phyloP scores from a whole-genome alignment of 352 stramenopile genomes.

The Globisporangium nunn region DNA sequence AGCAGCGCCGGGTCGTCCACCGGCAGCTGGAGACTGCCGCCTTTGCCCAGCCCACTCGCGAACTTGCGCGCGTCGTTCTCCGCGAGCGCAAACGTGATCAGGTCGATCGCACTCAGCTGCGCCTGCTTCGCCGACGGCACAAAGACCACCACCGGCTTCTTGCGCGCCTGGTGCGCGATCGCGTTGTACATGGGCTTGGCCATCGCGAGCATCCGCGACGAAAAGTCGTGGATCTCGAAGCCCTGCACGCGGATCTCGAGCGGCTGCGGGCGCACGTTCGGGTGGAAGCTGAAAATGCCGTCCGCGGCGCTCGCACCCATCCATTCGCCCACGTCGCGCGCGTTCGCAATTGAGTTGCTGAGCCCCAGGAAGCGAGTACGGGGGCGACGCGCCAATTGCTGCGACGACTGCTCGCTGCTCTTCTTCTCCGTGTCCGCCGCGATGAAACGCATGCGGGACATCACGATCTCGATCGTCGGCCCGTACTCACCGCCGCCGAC shows the following conservation, averaged over 20 bases:
- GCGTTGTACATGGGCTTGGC: slow-evolving; percentile 97
- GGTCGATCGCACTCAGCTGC: slow-evolving; percentile 97
- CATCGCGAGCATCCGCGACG: slow-evolving; percentile 96
- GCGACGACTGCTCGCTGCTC: slow-evolving; percentile 20
- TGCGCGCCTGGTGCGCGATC: slow-evolving; percentile 77
- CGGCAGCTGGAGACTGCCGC: slow-evolving; percentile 29
- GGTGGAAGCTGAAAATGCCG: slow-evolving; percentile 91
- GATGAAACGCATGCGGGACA: slow-evolving; percentile 98
- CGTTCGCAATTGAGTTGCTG: slow-evolving; percentile 96
- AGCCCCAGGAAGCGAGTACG: slow-evolving; percentile 93
- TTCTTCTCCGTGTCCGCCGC: slow-evolving; percentile 82
- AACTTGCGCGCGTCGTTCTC: slow-evolving; percentile 78
- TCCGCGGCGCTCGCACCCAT: slow-evolving; percentile 90
- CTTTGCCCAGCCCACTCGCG: slow-evolving; percentile 23
- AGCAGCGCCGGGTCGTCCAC: slow-evolving; percentile 88
- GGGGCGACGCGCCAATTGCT: not conserved
- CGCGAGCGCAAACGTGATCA: slow-evolving; percentile 95
- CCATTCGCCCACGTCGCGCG: slow-evolving; percentile 96
- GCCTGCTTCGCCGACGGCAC: slow-evolving; percentile 97
- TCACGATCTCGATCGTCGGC: slow-evolving; percentile 95
- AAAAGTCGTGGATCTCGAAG: slow-evolving; percentile 97
- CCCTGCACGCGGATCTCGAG: slow-evolving; percentile 97
- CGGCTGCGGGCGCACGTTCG: slow-evolving; percentile 92
- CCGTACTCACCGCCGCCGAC: slow-evolving; percentile 86
- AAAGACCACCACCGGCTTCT: slow-evolving; percentile 94